Percentiles rank a stretch among this genome's conserved stretches.
Evolutionary conservation across 352 stramenopile species (phyloP).

Genomic region (Hyphochytrium catenoides): DNA sequence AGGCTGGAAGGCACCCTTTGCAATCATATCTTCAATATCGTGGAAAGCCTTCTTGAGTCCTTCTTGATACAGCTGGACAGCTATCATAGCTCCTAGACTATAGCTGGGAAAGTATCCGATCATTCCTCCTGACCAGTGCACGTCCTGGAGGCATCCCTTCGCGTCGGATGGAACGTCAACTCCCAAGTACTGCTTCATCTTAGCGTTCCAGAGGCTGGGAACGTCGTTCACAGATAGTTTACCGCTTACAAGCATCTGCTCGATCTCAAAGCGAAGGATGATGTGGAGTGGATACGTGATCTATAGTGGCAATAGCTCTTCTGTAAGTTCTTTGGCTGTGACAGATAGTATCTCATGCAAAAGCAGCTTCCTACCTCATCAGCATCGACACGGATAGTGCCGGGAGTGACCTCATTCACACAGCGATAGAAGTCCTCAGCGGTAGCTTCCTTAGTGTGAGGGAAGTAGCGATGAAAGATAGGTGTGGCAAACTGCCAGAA

Average conservation of each 20-base stretch:
- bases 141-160: constrained; percentile 26
- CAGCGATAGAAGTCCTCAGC: constrained; percentile 22
- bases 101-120: constrained; percentile 53
- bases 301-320: too few relatives aligned
- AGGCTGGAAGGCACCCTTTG: too few relatives aligned
- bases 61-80: constrained; percentile 27
- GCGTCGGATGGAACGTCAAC: constrained; percentile 22
- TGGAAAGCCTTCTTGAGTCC: too few relatives aligned
- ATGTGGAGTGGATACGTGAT: constrained; percentile 39
- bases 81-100: constrained; percentile 24
- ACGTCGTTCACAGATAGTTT: constrained; percentile 21
- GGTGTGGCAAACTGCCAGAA: constrained; percentile 11
- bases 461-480: constrained; percentile 8
- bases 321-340: too few relatives aligned
- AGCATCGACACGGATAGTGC: constrained; percentile 40
- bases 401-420: constrained; percentile 21
- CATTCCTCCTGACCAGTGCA: constrained; percentile 28
- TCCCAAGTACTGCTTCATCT: constrained; percentile 23
- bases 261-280: constrained; percentile 34
- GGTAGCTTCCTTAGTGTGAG: constrained; percentile 10
- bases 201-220: constrained; percentile 20
- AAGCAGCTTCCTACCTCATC: too few relatives aligned
- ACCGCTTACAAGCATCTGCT: constrained; percentile 23
- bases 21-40: too few relatives aligned
- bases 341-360: too few relatives aligned